A percentile compares a stretch with the other conserved stretches of the same genome.
These are phyloP conservation scores for Pleurotus platypus DNA, from an alignment of 768 basidiomycete species.

Conservation along the genomic window DNA sequence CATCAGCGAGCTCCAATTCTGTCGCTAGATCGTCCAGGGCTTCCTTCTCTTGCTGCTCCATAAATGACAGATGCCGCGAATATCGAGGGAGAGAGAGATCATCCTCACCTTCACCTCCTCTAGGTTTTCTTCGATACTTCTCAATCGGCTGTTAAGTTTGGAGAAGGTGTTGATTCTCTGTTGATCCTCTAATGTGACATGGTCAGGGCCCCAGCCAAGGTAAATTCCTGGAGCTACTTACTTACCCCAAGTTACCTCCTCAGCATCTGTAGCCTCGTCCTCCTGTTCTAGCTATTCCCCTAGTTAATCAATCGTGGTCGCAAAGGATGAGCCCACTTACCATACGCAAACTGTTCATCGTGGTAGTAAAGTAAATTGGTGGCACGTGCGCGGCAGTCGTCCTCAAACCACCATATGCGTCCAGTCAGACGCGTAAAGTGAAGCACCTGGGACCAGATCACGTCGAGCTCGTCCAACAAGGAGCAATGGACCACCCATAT, in stretches of 20 bases:
- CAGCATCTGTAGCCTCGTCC: constrained; percentile 70
- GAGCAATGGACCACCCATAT: too few relatives aligned
- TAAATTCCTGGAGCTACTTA: constrained; percentile 11
- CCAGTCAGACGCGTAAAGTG: too few relatives aligned
- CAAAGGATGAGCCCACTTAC: constrained; percentile 26
- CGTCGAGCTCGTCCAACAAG: too few relatives aligned
- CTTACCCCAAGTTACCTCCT: constrained; percentile 85
- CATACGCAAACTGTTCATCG: constrained; percentile 52
- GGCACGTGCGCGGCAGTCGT: background rate
- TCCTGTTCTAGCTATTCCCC: constrained; percentile 60
- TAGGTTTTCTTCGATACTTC: constrained; percentile 68
- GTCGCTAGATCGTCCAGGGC: constrained; percentile 85
- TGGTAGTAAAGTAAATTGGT: background rate
- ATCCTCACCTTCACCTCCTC: constrained; percentile 64
- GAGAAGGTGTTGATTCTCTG: constrained; percentile 90
- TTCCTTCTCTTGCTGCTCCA: constrained; percentile 84
- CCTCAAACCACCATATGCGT: background rate
- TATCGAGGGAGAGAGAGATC: background rate
- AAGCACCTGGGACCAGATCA: too few relatives aligned
- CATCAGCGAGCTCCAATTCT: constrained; percentile 88
- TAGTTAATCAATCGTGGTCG: constrained; percentile 3
- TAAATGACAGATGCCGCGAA: too few relatives aligned
- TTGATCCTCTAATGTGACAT: constrained; percentile 61
- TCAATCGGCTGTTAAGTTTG: constrained; percentile 79
- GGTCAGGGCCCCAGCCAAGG: constrained; percentile 7